Evolutionary conservation across 1,284 basidiomycete species (phyloP).

Genomic region (Prillingera fragicola): DNA sequence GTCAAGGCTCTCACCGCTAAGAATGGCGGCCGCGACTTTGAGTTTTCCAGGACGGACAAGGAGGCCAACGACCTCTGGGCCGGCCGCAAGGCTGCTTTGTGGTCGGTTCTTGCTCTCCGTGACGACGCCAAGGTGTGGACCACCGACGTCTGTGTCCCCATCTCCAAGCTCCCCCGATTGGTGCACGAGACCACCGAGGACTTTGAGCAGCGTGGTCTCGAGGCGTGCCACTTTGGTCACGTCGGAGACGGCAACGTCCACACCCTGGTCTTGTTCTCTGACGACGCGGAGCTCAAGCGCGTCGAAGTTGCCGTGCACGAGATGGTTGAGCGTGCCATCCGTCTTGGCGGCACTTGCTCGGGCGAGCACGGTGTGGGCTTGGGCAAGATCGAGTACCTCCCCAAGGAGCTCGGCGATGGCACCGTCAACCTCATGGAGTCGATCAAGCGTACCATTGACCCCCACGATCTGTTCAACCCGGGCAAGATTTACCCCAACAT

Average conservation of each 20-base stretch:
- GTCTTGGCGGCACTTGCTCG: slow-evolving; percentile 51
- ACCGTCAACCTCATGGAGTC: slow-evolving; percentile 74
- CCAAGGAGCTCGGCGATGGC: slow-evolving; percentile 66
- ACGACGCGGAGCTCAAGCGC: slow-evolving; percentile 39
- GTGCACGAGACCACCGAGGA: slow-evolving; percentile 72
- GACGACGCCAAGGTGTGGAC: slow-evolving; percentile 64
- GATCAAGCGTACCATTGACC: slow-evolving; percentile 66
- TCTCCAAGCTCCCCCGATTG: slow-evolving; percentile 68
- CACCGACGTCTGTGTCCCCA: slow-evolving; percentile 83
- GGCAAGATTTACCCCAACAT: slow-evolving; percentile 56
- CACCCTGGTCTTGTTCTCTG: slow-evolving; percentile 33
- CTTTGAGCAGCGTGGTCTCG: slow-evolving; percentile 56
- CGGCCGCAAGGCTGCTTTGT: slow-evolving; percentile 77
- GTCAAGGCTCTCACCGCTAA: slow-evolving; percentile 58
- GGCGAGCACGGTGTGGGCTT: slow-evolving; percentile 83
- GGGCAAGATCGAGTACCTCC: slow-evolving; percentile 62
- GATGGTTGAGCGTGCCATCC: slow-evolving; percentile 51
- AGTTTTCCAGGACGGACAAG: slow-evolving; percentile 60
- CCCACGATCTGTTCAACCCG: slow-evolving; percentile 71
- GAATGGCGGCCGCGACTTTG: slow-evolving; percentile 65
- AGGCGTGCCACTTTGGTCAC: slow-evolving; percentile 56
- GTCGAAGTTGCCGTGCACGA: slow-evolving; percentile 50
- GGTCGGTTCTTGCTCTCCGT: slow-evolving; percentile 62
- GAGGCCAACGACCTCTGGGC: slow-evolving; percentile 76
- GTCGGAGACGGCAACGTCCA: slow-evolving; percentile 70